These are phyloP conservation scores for Candida khao-thaluensis DNA, from an alignment of 805 yeast genomes.

Conservation along the genomic window DNA sequence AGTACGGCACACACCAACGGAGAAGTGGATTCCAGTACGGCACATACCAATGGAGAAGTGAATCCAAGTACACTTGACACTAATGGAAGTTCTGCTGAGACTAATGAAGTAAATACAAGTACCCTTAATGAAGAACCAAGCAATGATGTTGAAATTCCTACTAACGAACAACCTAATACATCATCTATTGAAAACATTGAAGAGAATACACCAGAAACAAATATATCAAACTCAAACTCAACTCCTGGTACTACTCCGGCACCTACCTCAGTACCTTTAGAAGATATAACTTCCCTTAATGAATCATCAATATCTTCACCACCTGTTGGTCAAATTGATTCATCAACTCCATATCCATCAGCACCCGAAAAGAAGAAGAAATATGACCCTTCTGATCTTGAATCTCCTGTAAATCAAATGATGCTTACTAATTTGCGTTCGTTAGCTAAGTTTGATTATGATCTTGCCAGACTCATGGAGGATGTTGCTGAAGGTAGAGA, in stretches of 20 bases:
- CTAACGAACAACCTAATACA: not conserved
- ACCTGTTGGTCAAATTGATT: not conserved
- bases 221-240: not conserved
- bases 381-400: conserved; percentile 38
- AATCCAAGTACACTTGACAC: not conserved
- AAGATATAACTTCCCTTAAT: not conserved
- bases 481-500: conserved; percentile 85
- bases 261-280: not conserved
- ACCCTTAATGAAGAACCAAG: not conserved
- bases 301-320: not conserved
- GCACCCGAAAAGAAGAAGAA: conserved; percentile 8
- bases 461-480: conserved; percentile 72
- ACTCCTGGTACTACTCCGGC: not conserved
- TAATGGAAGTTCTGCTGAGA: not conserved
- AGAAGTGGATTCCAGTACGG: not conserved
- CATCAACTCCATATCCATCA: not conserved
- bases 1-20: not conserved
- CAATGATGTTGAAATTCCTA: not conserved
- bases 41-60: not conserved
- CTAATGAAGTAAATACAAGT: not conserved
- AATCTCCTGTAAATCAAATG: conserved; percentile 64
- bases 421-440: conserved; percentile 84
- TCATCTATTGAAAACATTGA: not conserved
- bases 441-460: conserved; percentile 72
- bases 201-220: no score